Evolutionary conservation across 1,139 yeast genomes (phyloP).

Genomic region (Candida sanyaensis): DNA sequence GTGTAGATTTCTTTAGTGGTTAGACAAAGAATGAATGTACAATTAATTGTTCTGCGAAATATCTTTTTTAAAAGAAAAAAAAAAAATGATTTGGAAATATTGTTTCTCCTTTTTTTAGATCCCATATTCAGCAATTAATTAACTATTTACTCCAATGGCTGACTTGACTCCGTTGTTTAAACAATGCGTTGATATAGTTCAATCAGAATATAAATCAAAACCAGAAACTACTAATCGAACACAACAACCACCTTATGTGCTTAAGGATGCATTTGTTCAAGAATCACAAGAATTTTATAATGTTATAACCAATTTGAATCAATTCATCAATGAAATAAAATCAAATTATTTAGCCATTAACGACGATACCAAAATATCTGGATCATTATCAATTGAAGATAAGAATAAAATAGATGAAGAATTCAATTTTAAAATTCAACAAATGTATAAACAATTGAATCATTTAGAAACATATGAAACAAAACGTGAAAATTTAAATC

Average conservation of each 20-base stretch:
- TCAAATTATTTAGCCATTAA: constrained; percentile 45
- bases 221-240: neutral
- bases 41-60: no score
- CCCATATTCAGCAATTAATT: neutral
- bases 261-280: constrained; percentile 53
- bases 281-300: constrained; percentile 50
- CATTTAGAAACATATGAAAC: constrained; percentile 52
- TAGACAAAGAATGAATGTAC: constrained; percentile 5
- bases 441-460: constrained; percentile 51
- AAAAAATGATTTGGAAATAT: no score
- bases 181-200: constrained; percentile 49
- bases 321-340: constrained; percentile 40
- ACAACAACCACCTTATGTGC: constrained; percentile 15
- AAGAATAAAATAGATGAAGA: constrained; percentile 60
- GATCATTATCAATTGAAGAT: constrained; percentile 40
- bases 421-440: constrained; percentile 51
- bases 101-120: neutral
- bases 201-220: constrained; percentile 24
- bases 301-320: constrained; percentile 39
- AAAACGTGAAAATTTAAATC: constrained; percentile 32
- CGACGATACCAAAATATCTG: constrained; percentile 23
- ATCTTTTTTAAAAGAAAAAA: no score
- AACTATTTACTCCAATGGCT: constrained; percentile 34
- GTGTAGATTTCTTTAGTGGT: constrained; percentile 26
- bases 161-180: constrained; percentile 55